phyloP scores from a whole-genome alignment of 805 yeast species.

The Candida berthetii region DNA sequence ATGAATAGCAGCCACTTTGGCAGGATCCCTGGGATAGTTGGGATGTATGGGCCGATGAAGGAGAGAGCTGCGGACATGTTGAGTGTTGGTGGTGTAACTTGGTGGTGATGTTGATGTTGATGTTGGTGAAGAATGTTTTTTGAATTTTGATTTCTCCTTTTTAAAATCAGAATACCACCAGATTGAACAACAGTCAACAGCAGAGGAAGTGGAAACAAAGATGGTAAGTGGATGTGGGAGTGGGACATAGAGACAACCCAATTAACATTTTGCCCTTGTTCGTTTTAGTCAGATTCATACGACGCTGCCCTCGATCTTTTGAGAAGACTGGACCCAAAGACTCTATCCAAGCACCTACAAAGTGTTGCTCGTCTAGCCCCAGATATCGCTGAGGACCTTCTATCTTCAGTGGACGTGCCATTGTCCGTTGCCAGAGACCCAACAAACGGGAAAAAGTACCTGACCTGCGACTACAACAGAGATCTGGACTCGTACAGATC shows the following conservation, averaged over 20 bases:
- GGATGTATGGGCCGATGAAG: constrained; percentile 28
- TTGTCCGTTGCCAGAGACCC: constrained; percentile 33
- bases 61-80: constrained; percentile 25
- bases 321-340: constrained; percentile 67
- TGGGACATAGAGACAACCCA: too few relatives aligned
- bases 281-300: constrained; percentile 27
- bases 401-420: constrained; percentile 86
- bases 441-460: constrained; percentile 51
- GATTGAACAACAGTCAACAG: not conserved
- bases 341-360: constrained; percentile 37
- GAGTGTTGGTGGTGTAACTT: not conserved
- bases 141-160: not conserved
- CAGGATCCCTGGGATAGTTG: constrained; percentile 46
- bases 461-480: constrained; percentile 91
- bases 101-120: not conserved
- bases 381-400: constrained; percentile 77
- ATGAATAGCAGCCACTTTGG: constrained; percentile 79
- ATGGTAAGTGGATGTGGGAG: not conserved
- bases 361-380: constrained; percentile 41
- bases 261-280: too few relatives aligned
- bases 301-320: constrained; percentile 78
- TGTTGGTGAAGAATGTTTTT: too few relatives aligned
- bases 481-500: constrained; percentile 91
- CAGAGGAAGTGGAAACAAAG: not conserved
- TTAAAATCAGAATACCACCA: not conserved